These are phyloP conservation scores for Dendrobium nobile DNA, from an alignment of 106 monocot genomes.

Conservation along the genomic window DNA sequence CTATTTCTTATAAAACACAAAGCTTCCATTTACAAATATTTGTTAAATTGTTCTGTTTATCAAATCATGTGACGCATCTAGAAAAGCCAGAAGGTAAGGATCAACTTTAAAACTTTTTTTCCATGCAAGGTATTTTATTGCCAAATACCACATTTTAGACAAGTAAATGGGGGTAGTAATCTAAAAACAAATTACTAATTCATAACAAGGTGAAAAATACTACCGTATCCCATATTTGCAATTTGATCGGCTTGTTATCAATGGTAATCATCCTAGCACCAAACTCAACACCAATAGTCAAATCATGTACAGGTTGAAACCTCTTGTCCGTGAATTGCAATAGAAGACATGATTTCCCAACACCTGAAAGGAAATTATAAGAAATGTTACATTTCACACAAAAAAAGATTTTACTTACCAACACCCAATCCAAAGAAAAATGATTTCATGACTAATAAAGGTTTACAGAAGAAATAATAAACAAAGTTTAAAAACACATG, in stretches of 20 bases:
- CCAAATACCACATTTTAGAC: not conserved
- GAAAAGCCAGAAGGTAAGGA: not conserved
- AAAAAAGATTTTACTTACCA: not conserved
- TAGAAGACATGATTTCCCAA: constrained; percentile 95
- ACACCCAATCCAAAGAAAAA: not conserved
- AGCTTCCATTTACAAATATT: not conserved
- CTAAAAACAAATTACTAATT: not conserved
- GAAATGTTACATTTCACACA: not conserved
- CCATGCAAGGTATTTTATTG: not conserved
- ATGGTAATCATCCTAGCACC: constrained; percentile 88
- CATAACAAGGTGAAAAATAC: constrained; percentile 8
- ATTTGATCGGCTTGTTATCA: constrained; percentile 87
- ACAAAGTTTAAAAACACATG: not conserved
- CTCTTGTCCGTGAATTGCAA: constrained; percentile 93
- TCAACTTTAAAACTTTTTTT: not conserved
- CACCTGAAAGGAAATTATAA: constrained; percentile 36
- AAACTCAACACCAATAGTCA: constrained; percentile 95
- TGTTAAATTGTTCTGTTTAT: not conserved
- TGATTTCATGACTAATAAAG: not conserved
- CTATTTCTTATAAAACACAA: not conserved
- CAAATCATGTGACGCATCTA: not conserved
- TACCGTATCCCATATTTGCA: constrained; percentile 99
- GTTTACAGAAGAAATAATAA: not conserved
- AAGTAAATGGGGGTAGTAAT: not conserved
- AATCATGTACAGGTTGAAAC: constrained; percentile 92